Conservation (phyloP, 495 filamentous ascomycete genomes). For the Penicillium bialowiezense region DNA sequence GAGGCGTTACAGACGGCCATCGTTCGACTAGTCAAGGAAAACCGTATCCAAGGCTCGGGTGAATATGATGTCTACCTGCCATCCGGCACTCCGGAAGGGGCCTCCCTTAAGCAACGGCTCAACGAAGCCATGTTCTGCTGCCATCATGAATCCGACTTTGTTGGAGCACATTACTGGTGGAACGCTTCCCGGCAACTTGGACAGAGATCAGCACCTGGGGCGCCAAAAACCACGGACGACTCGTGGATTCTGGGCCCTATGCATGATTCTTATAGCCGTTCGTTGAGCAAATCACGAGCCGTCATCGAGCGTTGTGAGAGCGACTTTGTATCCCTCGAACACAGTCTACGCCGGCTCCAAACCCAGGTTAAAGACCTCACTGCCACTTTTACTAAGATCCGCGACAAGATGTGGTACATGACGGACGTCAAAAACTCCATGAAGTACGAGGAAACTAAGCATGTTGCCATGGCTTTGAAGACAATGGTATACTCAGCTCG, state of each 20-base stretch:
- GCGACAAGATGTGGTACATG: conserved; percentile 99
- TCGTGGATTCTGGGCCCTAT: conserved; percentile 45
- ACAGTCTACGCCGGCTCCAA: conserved; percentile 36
- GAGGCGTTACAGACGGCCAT: conserved; percentile 81
- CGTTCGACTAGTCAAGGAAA: conserved; percentile 75
- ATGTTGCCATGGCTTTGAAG: conserved; percentile 83
- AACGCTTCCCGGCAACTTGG: conserved; percentile 41
- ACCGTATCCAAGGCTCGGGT: conserved; percentile 52
- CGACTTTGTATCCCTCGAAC: conserved; percentile 37
- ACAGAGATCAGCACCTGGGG: conserved; percentile 20
- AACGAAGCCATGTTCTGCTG: conserved; percentile 38
- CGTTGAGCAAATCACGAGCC: conserved; percentile 33
- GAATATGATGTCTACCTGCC: conserved; percentile 9
- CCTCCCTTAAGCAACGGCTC: conserved; percentile 39
- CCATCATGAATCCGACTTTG: conserved; percentile 41
- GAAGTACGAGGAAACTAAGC: conserved; percentile 82
- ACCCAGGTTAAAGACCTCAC: conserved; percentile 33
- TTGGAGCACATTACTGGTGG: conserved; percentile 51
- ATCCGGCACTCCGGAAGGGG: background rate
- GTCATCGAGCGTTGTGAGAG: conserved; percentile 43
- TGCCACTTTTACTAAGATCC: conserved; percentile 37
- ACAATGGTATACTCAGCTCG: conserved; percentile 69
- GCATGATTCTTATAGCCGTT: conserved; percentile 33
- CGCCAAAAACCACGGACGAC: conserved; percentile 25
- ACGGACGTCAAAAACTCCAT: conserved; percentile 93